These are phyloP conservation scores for Ophiostoma australiae DNA, from an alignment of 2,329 filamentous ascomycete genomes.

Conservation along the genomic window DNA sequence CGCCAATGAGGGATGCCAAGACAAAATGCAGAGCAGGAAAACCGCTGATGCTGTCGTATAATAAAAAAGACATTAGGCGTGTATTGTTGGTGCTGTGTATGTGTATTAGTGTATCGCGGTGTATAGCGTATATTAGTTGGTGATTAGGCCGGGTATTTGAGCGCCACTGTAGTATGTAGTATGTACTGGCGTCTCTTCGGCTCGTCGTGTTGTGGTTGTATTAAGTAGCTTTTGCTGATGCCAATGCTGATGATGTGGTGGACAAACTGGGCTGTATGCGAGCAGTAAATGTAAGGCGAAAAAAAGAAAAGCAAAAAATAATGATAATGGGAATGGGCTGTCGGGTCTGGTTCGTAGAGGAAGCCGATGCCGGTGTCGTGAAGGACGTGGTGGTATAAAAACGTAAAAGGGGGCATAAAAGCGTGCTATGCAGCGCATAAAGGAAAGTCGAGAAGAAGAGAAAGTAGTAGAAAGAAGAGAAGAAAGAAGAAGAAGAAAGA, in stretches of 20 bases:
- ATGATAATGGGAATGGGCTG: slow-evolving; percentile 2
- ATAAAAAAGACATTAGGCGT: slow-evolving; percentile 7
- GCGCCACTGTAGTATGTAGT: neutral
- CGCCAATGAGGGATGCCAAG: neutral
- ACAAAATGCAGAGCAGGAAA: neutral
- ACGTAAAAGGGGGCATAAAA: slow-evolving; percentile 9
- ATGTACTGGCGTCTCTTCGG: neutral
- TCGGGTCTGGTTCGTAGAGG: neutral
- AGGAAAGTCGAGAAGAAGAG: slow-evolving; percentile 1
- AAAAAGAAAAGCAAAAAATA: neutral
- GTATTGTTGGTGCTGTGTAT: neutral
- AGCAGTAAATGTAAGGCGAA: neutral
- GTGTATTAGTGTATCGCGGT: slow-evolving; percentile 9
- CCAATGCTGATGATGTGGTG: neutral
- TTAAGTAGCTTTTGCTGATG: neutral
- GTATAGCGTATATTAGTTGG: slow-evolving; percentile 12
- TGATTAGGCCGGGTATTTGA: neutral
- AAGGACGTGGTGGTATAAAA: slow-evolving; percentile 17
- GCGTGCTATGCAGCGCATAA: slow-evolving; percentile 1
- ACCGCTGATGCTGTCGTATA: slow-evolving; percentile 8
- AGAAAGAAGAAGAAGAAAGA: neutral
- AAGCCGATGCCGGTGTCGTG: slow-evolving; percentile 2
- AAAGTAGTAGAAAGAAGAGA: neutral
- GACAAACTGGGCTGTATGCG: neutral
- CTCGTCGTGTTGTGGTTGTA: neutral